These are phyloP conservation scores for Xylaria arbuscula DNA, from an alignment of 2,329 filamentous ascomycete species.

Conservation along the genomic window DNA sequence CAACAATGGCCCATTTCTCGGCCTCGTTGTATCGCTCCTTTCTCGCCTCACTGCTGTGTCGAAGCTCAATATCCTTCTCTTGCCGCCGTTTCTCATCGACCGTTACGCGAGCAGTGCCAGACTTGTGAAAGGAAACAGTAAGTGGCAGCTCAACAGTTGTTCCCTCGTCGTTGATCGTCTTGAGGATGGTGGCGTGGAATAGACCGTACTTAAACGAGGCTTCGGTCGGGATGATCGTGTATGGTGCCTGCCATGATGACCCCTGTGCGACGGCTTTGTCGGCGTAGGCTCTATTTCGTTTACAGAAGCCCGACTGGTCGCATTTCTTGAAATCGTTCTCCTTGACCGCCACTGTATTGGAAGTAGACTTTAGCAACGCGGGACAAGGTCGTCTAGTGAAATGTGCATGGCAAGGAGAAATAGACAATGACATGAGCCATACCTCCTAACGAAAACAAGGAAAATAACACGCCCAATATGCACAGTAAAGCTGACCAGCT, in stretches of 20 bases:
- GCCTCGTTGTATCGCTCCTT: slow-evolving; percentile 97
- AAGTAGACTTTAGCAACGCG: slow-evolving; percentile 20
- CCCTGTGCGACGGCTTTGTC: slow-evolving; percentile 76
- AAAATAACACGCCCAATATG: slow-evolving; percentile 68
- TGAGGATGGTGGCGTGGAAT: slow-evolving; percentile 83
- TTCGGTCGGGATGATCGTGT: slow-evolving; percentile 77
- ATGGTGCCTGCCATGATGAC: slow-evolving; percentile 81
- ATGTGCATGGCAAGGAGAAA: neutral
- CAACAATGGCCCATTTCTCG: slow-evolving; percentile 86
- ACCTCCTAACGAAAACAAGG: slow-evolving; percentile 73
- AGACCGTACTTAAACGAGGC: slow-evolving; percentile 82
- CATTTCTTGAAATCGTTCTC: slow-evolving; percentile 98
- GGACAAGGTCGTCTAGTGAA: neutral
- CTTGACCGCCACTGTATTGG: slow-evolving; percentile 79
- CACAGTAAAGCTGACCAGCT: slow-evolving; percentile 74
- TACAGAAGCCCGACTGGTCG: slow-evolving; percentile 95
- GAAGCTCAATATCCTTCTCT: slow-evolving; percentile 87
- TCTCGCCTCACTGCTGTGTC: slow-evolving; percentile 83
- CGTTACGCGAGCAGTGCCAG: slow-evolving; percentile 85
- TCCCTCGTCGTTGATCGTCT: slow-evolving; percentile 73
- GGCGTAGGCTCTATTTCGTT: slow-evolving; percentile 90
- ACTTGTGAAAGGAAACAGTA: slow-evolving; percentile 88
- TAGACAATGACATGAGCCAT: slow-evolving; percentile 48
- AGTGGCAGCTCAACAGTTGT: slow-evolving; percentile 83
- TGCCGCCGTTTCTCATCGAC: slow-evolving; percentile 92